Evolutionary conservation across 2,329 filamentous ascomycete genomes (phyloP).

Genomic region (Aspergillus quadricinctus): DNA sequence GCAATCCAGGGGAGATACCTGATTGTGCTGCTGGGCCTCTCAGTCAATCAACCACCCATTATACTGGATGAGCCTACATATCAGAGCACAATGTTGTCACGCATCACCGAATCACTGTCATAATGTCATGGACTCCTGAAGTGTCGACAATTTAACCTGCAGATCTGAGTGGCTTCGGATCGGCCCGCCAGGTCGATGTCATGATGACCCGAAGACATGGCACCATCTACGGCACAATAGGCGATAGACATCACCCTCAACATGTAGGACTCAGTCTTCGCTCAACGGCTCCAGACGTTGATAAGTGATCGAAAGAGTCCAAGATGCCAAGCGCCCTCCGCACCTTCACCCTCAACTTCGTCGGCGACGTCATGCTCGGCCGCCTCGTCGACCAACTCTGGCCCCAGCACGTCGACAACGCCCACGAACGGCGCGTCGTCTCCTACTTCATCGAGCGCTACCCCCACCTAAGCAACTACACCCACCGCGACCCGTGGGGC

Average conservation of each 20-base stretch:
- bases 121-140: not conserved
- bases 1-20: not conserved
- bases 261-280: not conserved
- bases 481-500: conserved; percentile 31
- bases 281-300: too few species aligned
- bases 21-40: too few species aligned
- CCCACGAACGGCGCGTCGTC: conserved; percentile 20
- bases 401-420: conserved; percentile 28
- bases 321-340: not conserved
- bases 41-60: not conserved
- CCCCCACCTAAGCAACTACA: conserved; percentile 23
- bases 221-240: not conserved
- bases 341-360: conserved; percentile 27
- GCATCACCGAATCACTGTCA: not conserved
- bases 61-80: not conserved
- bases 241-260: not conserved
- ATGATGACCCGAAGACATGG: not conserved
- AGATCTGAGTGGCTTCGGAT: not conserved
- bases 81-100: not conserved
- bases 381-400: conserved; percentile 40
- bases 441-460: conserved; percentile 14
- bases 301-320: not conserved
- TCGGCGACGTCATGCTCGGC: conserved; percentile 42
- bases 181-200: not conserved
- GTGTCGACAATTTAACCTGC: not conserved